These are phyloP conservation scores for Gleditsia sinensis DNA, from an alignment of 306 rosid species.

Conservation along the genomic window DNA sequence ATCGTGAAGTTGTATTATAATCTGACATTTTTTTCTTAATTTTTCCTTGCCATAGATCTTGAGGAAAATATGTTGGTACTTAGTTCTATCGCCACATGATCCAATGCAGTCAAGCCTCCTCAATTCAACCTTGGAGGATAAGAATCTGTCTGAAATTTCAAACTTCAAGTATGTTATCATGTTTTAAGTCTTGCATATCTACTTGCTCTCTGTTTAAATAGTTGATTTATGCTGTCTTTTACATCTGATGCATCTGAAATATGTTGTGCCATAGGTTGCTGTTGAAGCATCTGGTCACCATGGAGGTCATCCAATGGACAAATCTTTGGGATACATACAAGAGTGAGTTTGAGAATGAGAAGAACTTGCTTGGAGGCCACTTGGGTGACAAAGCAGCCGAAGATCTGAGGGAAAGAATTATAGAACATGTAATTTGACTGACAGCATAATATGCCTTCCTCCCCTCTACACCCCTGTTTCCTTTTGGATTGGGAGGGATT, in stretches of 20 bases:
- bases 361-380: constrained; percentile 61
- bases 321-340: constrained; percentile 70
- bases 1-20: neutral
- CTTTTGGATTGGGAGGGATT: constrained; percentile 15
- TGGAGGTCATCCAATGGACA: constrained; percentile 91
- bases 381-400: constrained; percentile 83
- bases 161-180: constrained; percentile 54
- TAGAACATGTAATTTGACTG: constrained; percentile 64
- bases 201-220: neutral
- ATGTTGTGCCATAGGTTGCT: constrained; percentile 47
- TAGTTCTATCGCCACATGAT: constrained; percentile 74
- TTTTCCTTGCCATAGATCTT: constrained; percentile 51
- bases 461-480: neutral
- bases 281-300: constrained; percentile 75
- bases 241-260: constrained; percentile 4
- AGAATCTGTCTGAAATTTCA: constrained; percentile 73
- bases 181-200: neutral
- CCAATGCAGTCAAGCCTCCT: constrained; percentile 97
- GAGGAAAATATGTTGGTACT: constrained; percentile 87
- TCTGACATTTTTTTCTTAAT: constrained; percentile 4
- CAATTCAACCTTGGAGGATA: constrained; percentile 78
- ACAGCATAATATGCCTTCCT: neutral
- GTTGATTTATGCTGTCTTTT: constrained; percentile 7
- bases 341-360: constrained; percentile 77
- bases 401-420: constrained; percentile 82